Base-by-base conservation (phyloP, 73 alveolate genomes). In the Paramecium octaurelia region DNA sequence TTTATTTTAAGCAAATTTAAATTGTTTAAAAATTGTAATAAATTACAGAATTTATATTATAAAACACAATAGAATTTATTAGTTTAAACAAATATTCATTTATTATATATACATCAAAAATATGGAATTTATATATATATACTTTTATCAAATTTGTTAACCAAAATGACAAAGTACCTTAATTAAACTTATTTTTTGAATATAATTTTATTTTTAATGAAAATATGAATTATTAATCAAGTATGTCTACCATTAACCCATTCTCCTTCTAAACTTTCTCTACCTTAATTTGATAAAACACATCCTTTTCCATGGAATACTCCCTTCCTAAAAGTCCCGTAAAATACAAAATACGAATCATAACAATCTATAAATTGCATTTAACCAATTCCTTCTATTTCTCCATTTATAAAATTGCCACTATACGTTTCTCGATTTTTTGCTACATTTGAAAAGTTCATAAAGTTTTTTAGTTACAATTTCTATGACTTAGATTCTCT, bases 161-260 rank as follows among this genome's bases (percentile, higher is more conserved):
- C 31, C 31, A 40, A 40, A 40, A 5, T 7, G 2, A 40, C 8
- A 40, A 40, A 7, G 48, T 40, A 8, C 14, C 10, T 0, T 6
- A 40, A 7, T 2, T 40, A 40, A 7, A 40, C n/a, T 7, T 40
- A 40, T 40, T 40, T 40, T 8, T 6, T 8, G 2, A 2, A 40
- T 40, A 40, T 48, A 54, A 54, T 54, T n/a, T 18, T 18, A 54
- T 54, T 16, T n/a, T 9, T 54, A 54, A 54, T 54, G 69, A 54
- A 54, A 54, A 54, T 54, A 54, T 23, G 48, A 73, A 73, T 73
- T 34, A 20, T 21, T 4, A 80, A 40, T 80, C 84, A 64, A 64
- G 84, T 64, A 64, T 64, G 84, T 64, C 84, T 64, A 27, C 91
- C 91, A 80, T 80, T 80, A n/a, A 43, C 57, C 91, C 91, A 80